These are phyloP conservation scores for Arthrinium phaeospermum DNA, from an alignment of 2,329 filamentous ascomycete species.

Conservation along the genomic window DNA sequence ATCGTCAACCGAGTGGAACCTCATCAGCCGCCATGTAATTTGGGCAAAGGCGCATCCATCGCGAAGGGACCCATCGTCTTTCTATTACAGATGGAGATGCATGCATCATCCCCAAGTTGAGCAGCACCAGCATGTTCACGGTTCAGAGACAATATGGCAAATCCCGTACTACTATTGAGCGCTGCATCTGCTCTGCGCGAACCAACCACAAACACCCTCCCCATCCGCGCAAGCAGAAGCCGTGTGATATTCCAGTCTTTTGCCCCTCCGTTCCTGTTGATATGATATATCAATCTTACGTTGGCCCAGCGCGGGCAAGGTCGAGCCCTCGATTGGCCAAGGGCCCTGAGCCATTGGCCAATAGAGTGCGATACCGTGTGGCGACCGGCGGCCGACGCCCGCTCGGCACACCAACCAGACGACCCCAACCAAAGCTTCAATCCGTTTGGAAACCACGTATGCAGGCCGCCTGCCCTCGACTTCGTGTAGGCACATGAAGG, in stretches of 20 bases:
- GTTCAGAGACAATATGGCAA: neutral
- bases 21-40: neutral
- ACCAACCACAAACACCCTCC: neutral
- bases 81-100: neutral
- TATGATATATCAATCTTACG: slow-evolving; percentile 22
- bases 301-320: slow-evolving; percentile 27
- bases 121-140: neutral
- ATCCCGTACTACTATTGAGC: neutral
- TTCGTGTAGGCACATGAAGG: neutral
- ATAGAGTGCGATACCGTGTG: slow-evolving; percentile 36
- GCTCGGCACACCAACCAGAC: slow-evolving; percentile 4
- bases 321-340: slow-evolving; percentile 32
- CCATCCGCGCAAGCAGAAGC: neutral
- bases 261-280: neutral
- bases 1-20: slow-evolving; percentile 10
- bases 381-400: slow-evolving; percentile 12
- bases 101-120: neutral
- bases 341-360: slow-evolving; percentile 41
- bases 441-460: slow-evolving; percentile 7
- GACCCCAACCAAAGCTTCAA: slow-evolving; percentile 5
- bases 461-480: neutral
- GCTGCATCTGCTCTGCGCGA: too few relatives aligned
- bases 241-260: neutral
- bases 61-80: neutral
- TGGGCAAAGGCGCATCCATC: neutral